Base-by-base conservation (phyloP, 2,329 filamentous ascomycete genomes). In the Cercospora zeina region DNA sequence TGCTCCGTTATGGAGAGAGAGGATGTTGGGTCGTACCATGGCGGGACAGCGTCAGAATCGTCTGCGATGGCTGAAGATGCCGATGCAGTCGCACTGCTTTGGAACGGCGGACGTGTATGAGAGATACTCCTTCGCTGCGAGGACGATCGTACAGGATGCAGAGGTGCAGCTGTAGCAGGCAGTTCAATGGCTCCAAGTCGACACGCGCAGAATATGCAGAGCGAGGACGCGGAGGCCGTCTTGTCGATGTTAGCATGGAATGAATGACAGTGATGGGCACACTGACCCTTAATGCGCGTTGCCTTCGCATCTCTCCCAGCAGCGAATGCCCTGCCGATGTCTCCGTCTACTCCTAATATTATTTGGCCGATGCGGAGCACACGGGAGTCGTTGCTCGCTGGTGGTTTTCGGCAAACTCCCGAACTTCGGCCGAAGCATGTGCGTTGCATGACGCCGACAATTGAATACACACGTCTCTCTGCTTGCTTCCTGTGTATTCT, bases 171-270 rank as follows among this genome's bases (percentile, higher is more conserved):
- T 8, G 58, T 49, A 37, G 65, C 45, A 24, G 65, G 63, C 47
- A 62, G 42, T 31, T 72, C 63, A 21, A 66, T 63, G 50, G 51
- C 50, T 51, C 65, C 54, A 39, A 73, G 62, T 51, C 69, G 68
- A 64, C 65, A 73, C 19, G 72, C 69, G 59, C 73, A 75, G 63
- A 74, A 72, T 62, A 74, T 59, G 65, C 73, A 75, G 54, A 75
- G 60, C 42, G 64, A 67, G 62, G 72, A 70, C 57, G 70, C 66
- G 57, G 72, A 70, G 56, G 71, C 68, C 30, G 70, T 60, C 70
- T 71, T 55, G 53, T 33, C n/a, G 5, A 21, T 10, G 59, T 70
- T 63, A 66, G 64, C 42, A 33, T 21, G 14, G 31, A 16, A 24
- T 33, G 10, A 34, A n/a, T 36, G 16, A 47, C 0, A 27, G 30